A percentile compares a stretch with the other conserved stretches of the same genome.
These are phyloP conservation scores for Aspergillus sojae DNA, from an alignment of 2,329 filamentous ascomycete species.

Conservation along the genomic window DNA sequence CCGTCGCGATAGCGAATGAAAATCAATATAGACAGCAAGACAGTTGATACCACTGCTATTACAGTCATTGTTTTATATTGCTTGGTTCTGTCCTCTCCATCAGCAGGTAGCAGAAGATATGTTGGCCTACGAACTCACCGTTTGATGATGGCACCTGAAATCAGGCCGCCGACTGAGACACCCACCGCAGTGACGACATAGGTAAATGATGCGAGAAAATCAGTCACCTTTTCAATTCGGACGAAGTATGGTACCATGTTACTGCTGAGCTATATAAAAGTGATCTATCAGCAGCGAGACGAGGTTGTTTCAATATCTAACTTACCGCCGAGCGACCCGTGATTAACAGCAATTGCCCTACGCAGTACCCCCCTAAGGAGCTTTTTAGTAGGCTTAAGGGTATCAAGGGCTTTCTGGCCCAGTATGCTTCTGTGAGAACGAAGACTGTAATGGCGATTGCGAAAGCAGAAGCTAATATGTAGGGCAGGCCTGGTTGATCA, in stretches of 20 bases:
- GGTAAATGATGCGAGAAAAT: constrained; percentile 11
- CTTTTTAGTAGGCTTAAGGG: not conserved
- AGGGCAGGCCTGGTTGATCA: not conserved
- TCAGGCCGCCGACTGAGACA: constrained; percentile 14
- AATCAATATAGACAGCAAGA: constrained; percentile 13
- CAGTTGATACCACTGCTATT: not conserved
- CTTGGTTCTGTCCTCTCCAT: not conserved
- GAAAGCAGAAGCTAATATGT: not conserved
- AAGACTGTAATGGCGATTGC: not conserved
- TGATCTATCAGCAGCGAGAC: not conserved
- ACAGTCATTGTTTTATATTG: constrained; percentile 9
- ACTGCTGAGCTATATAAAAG: not conserved
- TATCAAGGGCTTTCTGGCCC: constrained; percentile 4
- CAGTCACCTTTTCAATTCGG: constrained; percentile 15
- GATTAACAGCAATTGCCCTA: constrained; percentile 1
- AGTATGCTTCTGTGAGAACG: constrained; percentile 5
- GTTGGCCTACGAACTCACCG: not conserved
- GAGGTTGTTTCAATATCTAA: too few species aligned
- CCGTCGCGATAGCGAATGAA: constrained; percentile 16
- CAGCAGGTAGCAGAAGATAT: not conserved
- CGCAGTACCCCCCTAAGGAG: not conserved
- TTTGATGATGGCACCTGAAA: constrained; percentile 12
- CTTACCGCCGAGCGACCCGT: constrained; percentile 4
- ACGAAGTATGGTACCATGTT: constrained; percentile 18
- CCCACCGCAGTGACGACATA: constrained; percentile 13